Evolutionary conservation across 2,329 filamentous ascomycete species (phyloP), one percentile per base, ranked within the genome.

Genomic region (Fusarium multiceps): DNA sequence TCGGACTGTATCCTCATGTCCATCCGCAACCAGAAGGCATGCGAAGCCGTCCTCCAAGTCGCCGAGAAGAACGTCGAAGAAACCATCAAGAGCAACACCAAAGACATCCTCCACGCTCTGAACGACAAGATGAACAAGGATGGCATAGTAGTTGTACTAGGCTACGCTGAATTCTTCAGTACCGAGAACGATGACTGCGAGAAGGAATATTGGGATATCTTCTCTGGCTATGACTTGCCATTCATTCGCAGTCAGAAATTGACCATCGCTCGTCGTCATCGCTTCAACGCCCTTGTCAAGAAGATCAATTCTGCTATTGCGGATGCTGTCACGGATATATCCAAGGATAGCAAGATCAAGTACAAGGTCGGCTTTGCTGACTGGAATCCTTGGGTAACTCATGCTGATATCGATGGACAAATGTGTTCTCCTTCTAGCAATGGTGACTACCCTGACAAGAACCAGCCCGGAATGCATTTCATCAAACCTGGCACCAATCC

Each of bases 291-390:
- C 2, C 60, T 63, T 0, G 55, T 60, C 3, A 23, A 30, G 10
- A 54, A 41, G 28, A 63, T 63, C 23, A 63, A 63, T 16, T 43
- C 1, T 0, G 60, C 55, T 0, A 48, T 48, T 5, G 48, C 42
- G 5, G 55, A 63, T 6, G 59, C 55, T 0, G 28, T 60, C 3
- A 63, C 25, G 0, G 55, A 18, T 0, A 45, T 60, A 0, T 40
- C 60, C 0, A 23, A 48, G 0, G 43, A 49, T 0, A 9, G 48
- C 0, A 40, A 49, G 0, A 28, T 60, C 7, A 28, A 43, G 23
- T 63, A 63, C 3, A 63, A 49, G 2, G 4, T 63, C 12, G 60
- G 60, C 6, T 63, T 60, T 18, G 55, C 55, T 0, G 60, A 63
- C 28, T 63, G 60, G 60, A 60, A 60, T 0, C 47, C 55, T 23